Evolutionary conservation across 371 early-diverging fungal genomes (phyloP), one percentile per base, ranked within the genome.

Genomic region (Mucor velutinosus): DNA sequence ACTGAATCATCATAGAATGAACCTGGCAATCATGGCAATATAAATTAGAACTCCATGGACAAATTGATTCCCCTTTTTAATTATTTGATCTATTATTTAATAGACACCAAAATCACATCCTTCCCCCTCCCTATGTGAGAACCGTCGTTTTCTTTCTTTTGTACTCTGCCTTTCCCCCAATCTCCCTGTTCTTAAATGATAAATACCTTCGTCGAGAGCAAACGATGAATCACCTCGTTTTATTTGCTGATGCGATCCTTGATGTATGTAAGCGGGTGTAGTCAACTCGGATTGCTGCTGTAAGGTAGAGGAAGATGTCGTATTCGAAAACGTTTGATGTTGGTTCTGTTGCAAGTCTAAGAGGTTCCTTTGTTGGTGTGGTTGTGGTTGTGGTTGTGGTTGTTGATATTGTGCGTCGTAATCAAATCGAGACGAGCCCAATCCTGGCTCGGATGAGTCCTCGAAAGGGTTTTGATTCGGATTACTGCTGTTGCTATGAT

Each of bases 1-100:
- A 68, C 67, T 23, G 77, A 60, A 8, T 80, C 84, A 39, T 84
- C 84, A 60, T 84, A 84, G 25, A 81, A 71, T 19, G 82, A 83
- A 25, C 69, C 77, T 77, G 51, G 17, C 21, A 51, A 21, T 32
- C 33, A 32, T 17, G 35, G 49, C 7, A 59, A 57, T 35, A 59
- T 49, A 6, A 57, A 53, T 60, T 32, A 35, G 58, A 32, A 32
- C 37, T 37, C 32, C 58, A 32, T 58, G 33, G 35, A n/a, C 8
- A 37, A 56, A 30, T 51, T 51, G 51, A 23, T 25, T 51, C 51
- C 51, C 51, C 51, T 51, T 51, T 51, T 51, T 51, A 51, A 51
- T 51, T 23, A 51, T 51, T 23, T 51, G 51, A 51, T 51, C 51
- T 25, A 51, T 23, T 25, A 51, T 51, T 51, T 25, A 51, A 51